phyloP scores from a whole-genome alignment of 441 rosid genomes.

The Pelargonium myrrhifolium region DNA sequence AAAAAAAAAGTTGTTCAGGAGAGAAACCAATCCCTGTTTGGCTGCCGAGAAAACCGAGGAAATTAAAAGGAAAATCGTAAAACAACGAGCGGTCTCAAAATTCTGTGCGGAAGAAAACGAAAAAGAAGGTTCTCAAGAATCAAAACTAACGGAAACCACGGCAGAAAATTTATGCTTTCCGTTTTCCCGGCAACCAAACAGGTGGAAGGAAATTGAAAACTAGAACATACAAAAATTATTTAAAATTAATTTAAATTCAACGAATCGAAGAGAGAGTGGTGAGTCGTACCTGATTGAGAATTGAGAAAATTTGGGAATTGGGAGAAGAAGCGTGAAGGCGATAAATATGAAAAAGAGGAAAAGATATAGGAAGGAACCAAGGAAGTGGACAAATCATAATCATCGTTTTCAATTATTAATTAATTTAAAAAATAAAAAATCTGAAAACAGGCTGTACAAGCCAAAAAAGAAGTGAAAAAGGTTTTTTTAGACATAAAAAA shows the following conservation, averaged over 20 bases:
- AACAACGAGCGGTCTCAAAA: not conserved
- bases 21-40: not conserved
- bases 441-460: not conserved
- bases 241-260: not conserved
- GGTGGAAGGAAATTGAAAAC: constrained; percentile 2
- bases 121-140: constrained; percentile 13
- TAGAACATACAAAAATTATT: no score
- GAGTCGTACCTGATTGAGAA: not conserved
- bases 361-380: not conserved
- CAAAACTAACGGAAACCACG: not conserved
- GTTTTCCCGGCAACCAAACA: not conserved
- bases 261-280: not conserved
- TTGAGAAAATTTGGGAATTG: not conserved
- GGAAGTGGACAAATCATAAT: not conserved
- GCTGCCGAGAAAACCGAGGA: constrained; percentile 1
- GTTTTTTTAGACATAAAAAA: not conserved
- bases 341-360: not conserved
- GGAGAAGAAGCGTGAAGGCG: not conserved
- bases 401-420: not conserved
- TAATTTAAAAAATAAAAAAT: not conserved
- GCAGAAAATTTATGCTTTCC: not conserved
- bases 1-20: constrained; percentile 13
- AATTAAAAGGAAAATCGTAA: not conserved
- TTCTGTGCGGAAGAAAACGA: constrained; percentile 18
- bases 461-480: not conserved